Conservation (phyloP, 2,329 filamentous ascomycete species). For the Colletotrichum lindemuthianum region DNA sequence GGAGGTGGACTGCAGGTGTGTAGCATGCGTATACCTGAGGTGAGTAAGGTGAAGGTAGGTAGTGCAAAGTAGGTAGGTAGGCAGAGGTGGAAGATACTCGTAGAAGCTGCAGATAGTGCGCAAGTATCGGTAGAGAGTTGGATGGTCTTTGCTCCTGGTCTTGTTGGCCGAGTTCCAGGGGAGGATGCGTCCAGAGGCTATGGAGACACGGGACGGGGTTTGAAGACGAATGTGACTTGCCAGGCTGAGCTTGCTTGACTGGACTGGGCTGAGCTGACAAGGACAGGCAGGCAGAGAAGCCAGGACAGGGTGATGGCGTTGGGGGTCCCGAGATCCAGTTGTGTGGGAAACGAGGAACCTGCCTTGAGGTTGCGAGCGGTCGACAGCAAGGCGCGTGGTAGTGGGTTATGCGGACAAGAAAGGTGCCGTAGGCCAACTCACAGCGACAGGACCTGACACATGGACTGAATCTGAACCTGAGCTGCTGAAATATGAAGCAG, state of each 20-base stretch:
- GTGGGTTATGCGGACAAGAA: too few relatives aligned
- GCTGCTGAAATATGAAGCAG: too few relatives aligned
- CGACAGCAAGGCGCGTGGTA: too few relatives aligned
- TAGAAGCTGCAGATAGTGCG: background rate
- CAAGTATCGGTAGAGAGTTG: background rate
- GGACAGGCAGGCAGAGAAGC: constrained; percentile 4
- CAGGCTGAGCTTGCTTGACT: background rate
- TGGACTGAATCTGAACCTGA: background rate
- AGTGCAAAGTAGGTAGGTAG: background rate
- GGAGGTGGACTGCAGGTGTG: too few relatives aligned
- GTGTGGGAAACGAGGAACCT: constrained; percentile 9
- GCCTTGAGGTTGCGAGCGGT: too few relatives aligned
- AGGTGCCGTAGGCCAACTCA: constrained; percentile 1
- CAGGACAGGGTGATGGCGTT: constrained; percentile 30
- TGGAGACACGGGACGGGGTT: constrained; percentile 13
- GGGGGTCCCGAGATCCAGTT: constrained; percentile 21
- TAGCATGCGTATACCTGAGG: background rate
- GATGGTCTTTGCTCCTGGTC: background rate
- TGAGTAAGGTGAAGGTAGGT: background rate
- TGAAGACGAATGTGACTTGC: constrained; percentile 13
- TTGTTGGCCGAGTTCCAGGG: constrained; percentile 7
- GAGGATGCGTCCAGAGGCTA: background rate
- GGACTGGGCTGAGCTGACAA: constrained; percentile 27
- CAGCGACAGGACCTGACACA: background rate
- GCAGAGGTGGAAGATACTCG: background rate